Evolutionary conservation across 805 yeast species (phyloP).

Genomic region (Nakazawaea laoshanensis): DNA sequence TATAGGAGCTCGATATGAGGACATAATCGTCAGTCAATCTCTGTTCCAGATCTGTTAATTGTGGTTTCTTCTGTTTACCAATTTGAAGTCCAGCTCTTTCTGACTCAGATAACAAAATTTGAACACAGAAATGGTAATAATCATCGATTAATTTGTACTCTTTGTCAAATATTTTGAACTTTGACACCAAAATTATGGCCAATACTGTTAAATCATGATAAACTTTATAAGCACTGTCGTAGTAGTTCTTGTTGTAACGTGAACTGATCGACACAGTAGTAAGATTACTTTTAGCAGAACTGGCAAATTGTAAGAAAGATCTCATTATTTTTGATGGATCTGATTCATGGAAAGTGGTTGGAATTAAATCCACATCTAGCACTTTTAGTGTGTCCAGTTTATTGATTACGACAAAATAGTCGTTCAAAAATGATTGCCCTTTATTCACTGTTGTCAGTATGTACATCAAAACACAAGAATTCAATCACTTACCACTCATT

Average conservation of each 20-base stretch:
- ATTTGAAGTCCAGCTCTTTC: constrained; percentile 29
- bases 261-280: constrained; percentile 26
- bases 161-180: constrained; percentile 38
- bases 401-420: constrained; percentile 15
- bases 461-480: too few species aligned
- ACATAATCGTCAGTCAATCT: constrained; percentile 50
- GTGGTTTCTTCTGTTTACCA: not conserved
- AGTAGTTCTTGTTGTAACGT: constrained; percentile 29
- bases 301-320: constrained; percentile 30
- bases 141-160: constrained; percentile 48
- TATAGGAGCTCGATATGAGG: constrained; percentile 45
- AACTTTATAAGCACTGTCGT: constrained; percentile 42
- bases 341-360: constrained; percentile 36
- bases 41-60: constrained; percentile 22
- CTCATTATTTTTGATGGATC: constrained; percentile 33
- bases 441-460: too few species aligned
- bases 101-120: constrained; percentile 55
- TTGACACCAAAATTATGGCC: constrained; percentile 36
- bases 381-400: constrained; percentile 15
- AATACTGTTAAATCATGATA: constrained; percentile 63
- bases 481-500: constrained; percentile 1
- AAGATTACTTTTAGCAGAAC: constrained; percentile 18
- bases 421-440: constrained; percentile 16
- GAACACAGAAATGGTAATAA: constrained; percentile 55
- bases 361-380: constrained; percentile 21